Percentiles rank a stretch among this genome's conserved stretches.
These are phyloP conservation scores for Hypoxylon subgilvum DNA, from an alignment of 495 filamentous ascomycete genomes.

Conservation along the genomic window DNA sequence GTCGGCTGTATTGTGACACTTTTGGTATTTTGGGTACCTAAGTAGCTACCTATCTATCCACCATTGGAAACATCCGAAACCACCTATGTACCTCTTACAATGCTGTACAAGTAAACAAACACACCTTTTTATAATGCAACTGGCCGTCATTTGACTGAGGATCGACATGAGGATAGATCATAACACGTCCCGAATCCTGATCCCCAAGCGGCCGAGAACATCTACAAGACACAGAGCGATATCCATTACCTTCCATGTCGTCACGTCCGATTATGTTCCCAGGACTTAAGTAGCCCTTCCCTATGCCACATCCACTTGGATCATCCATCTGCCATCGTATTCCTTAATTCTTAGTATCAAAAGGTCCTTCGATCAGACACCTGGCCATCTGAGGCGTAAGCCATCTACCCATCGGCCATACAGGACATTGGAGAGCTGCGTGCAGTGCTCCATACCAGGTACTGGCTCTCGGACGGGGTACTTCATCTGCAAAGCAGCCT, in stretches of 20 bases:
- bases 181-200: slow-evolving; percentile 6
- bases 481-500: slow-evolving; percentile 53
- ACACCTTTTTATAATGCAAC: slow-evolving; percentile 32
- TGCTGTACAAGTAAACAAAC: slow-evolving; percentile 20
- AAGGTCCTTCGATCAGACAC: slow-evolving; percentile 28
- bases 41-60: not conserved
- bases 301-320: slow-evolving; percentile 18
- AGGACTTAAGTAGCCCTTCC: not conserved
- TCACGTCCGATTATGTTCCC: slow-evolving; percentile 5
- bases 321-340: not conserved
- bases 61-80: not conserved
- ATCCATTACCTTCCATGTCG: not conserved
- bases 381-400: slow-evolving; percentile 77
- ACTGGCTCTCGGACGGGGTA: slow-evolving; percentile 57
- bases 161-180: slow-evolving; percentile 18
- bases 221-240: not conserved
- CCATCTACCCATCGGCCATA: slow-evolving; percentile 90
- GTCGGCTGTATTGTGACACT: not conserved
- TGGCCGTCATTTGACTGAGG: slow-evolving; percentile 3
- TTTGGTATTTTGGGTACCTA: slow-evolving; percentile 1
- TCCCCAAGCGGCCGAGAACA: not conserved
- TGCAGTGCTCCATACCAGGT: slow-evolving; percentile 88
- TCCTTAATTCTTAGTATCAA: slow-evolving; percentile 14
- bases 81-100: slow-evolving; percentile 15
- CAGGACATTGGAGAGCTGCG: slow-evolving; percentile 85